These are phyloP conservation scores for Erodium chrysanthum DNA, from an alignment of 441 rosid genomes.

Conservation along the genomic window DNA sequence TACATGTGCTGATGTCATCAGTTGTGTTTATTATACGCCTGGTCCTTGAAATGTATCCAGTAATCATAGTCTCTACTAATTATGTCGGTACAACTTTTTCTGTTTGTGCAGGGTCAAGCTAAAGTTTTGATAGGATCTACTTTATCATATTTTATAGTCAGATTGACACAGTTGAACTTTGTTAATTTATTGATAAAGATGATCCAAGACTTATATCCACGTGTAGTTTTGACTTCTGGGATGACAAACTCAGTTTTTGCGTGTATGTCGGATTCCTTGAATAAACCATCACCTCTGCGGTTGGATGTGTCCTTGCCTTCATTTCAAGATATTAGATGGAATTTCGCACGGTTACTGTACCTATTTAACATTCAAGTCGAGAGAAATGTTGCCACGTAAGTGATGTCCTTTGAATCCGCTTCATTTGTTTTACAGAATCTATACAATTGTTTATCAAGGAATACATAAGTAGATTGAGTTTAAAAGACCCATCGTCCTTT, in stretches of 20 bases:
- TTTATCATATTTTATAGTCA: conserved; percentile 36
- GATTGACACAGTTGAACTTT: conserved; percentile 26
- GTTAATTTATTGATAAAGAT: conserved; percentile 28
- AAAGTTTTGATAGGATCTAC: conserved; percentile 33
- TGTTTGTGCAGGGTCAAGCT: conserved; percentile 38
- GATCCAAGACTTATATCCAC: conserved; percentile 20
- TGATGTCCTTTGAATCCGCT: conserved; percentile 10
- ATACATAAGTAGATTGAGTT: too few relatives aligned
- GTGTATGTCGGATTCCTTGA: conserved; percentile 65
- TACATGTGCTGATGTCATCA: neutral
- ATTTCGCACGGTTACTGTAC: conserved; percentile 56
- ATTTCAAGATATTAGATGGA: conserved; percentile 61
- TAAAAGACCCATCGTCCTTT: too few relatives aligned
- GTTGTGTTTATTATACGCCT: neutral
- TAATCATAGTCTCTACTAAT: neutral
- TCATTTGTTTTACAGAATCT: too few relatives aligned
- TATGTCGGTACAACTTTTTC: neutral
- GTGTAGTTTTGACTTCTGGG: conserved; percentile 29
- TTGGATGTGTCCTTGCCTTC: conserved; percentile 71
- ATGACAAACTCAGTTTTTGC: conserved; percentile 46
- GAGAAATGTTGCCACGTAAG: conserved; percentile 89
- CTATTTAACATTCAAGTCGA: conserved; percentile 81
- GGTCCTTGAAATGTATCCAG: neutral
- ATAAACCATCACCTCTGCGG: conserved; percentile 66
- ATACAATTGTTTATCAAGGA: too few relatives aligned